phyloP scores from a whole-genome alignment of 177 flowering plant genomes.

The Viscum album region DNA sequence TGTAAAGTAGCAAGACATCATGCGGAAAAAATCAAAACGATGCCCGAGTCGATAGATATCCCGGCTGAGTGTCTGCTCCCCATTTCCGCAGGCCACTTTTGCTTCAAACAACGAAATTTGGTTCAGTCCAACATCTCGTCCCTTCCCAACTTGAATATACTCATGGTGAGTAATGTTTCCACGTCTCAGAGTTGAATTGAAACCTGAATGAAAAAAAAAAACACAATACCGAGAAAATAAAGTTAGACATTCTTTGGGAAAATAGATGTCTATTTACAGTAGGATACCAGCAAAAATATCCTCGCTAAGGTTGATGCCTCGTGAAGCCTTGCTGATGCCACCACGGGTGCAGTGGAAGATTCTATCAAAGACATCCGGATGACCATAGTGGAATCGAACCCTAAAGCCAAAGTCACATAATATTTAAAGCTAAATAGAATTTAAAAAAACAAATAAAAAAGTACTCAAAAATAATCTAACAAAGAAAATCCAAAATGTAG shows the following conservation, averaged over 20 bases:
- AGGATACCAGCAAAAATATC: slow-evolving; percentile 91
- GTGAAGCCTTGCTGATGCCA: slow-evolving; percentile 95
- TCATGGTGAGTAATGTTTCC: slow-evolving; percentile 98
- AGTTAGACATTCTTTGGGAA: not conserved
- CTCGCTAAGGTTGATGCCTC: slow-evolving; percentile 84
- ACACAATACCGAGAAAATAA: slow-evolving; percentile 5
- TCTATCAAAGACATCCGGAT: slow-evolving; percentile 97
- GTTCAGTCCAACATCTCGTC: slow-evolving; percentile 94
- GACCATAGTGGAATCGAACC: slow-evolving; percentile 97
- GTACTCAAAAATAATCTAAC: no score
- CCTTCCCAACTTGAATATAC: slow-evolving; percentile 98
- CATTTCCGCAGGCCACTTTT: slow-evolving; percentile 98
- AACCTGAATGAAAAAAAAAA: slow-evolving; percentile 49
- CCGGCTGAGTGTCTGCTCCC: slow-evolving; percentile 91
- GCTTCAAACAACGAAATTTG: slow-evolving; percentile 98
- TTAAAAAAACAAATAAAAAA: no score
- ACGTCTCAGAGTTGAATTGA: slow-evolving; percentile 83
- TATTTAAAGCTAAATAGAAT: not conserved
- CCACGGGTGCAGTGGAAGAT: slow-evolving; percentile 96
- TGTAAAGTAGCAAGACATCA: slow-evolving; percentile 86
- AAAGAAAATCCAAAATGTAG: not conserved
- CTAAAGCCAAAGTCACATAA: slow-evolving; percentile 29
- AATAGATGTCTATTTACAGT: slow-evolving; percentile 3
- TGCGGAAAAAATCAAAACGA: slow-evolving; percentile 96
- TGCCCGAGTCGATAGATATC: slow-evolving; percentile 91